These are phyloP conservation scores for Lentithecium fluviatile DNA, from an alignment of 495 filamentous ascomycete species.

Conservation along the genomic window DNA sequence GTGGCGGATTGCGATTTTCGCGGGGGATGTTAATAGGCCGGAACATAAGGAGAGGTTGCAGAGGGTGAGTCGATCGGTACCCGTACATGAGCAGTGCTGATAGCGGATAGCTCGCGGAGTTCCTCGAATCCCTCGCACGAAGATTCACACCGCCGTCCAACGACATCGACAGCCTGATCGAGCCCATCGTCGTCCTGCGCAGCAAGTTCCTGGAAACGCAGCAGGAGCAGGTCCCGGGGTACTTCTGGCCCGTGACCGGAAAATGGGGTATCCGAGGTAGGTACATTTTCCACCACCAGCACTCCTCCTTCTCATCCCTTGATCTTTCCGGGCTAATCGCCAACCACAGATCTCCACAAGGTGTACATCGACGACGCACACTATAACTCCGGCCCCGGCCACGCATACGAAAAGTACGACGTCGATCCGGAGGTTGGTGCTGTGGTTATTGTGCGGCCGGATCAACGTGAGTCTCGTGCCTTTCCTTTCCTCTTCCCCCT, in stretches of 20 bases:
- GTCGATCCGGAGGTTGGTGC: constrained; percentile 56
- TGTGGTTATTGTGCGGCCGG: constrained; percentile 62
- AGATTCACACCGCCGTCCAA: constrained; percentile 48
- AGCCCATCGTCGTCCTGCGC: constrained; percentile 57
- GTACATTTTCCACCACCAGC: constrained; percentile 8
- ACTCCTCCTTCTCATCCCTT: too few species aligned
- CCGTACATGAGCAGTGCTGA: background rate
- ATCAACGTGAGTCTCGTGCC: constrained; percentile 70
- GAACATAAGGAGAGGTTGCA: constrained; percentile 33
- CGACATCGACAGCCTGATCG: constrained; percentile 60
- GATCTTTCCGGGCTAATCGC: too few species aligned
- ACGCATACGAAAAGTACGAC: constrained; percentile 62
- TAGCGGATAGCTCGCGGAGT: constrained; percentile 37
- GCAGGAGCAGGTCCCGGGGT: constrained; percentile 56
- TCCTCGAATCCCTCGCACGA: constrained; percentile 44
- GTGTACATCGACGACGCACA: constrained; percentile 66
- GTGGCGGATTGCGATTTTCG: constrained; percentile 63
- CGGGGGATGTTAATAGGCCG: constrained; percentile 48
- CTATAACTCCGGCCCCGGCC: constrained; percentile 63
- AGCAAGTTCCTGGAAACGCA: constrained; percentile 56
- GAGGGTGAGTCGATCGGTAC: constrained; percentile 11
- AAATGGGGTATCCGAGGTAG: constrained; percentile 60
- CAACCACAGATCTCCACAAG: constrained; percentile 58
- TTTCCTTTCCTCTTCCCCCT: too few species aligned
- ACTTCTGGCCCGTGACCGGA: constrained; percentile 60